Evolutionary conservation across 2,329 filamentous ascomycete species (phyloP).

Genomic region (Mariannaea sp.): DNA sequence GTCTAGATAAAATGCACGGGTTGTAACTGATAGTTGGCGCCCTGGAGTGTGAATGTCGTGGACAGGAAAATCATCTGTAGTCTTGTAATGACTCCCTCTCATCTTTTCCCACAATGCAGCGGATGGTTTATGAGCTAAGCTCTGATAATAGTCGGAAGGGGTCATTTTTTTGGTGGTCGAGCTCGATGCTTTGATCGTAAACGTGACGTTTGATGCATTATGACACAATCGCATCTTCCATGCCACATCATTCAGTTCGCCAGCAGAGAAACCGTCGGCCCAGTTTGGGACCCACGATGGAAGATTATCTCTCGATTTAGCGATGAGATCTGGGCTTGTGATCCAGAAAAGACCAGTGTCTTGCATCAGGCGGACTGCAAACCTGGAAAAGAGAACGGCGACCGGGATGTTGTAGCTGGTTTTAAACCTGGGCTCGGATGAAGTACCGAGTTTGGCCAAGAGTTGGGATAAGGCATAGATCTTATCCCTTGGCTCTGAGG

Average conservation of each 20-base stretch:
- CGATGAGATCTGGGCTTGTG: constrained; percentile 22
- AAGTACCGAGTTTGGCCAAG: constrained; percentile 19
- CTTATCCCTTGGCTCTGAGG: constrained; percentile 29
- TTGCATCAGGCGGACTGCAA: constrained; percentile 20
- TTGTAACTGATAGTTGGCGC: neutral
- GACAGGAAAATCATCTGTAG: neutral
- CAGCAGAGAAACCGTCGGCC: constrained; percentile 20
- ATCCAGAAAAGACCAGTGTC: constrained; percentile 31
- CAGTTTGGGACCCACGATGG: constrained; percentile 33
- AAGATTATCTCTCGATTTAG: constrained; percentile 26
- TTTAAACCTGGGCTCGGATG: neutral
- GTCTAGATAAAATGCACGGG: constrained; percentile 13
- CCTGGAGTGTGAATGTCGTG: neutral
- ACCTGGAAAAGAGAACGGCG: constrained; percentile 16
- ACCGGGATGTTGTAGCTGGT: constrained; percentile 18
- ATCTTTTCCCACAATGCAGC: neutral
- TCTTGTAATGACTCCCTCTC: neutral
- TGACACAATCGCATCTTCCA: constrained; percentile 31
- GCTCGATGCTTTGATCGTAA: neutral
- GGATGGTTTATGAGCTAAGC: neutral
- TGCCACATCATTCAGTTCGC: constrained; percentile 5
- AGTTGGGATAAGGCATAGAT: constrained; percentile 22
- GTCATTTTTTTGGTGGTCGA: neutral
- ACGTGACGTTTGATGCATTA: constrained; percentile 16
- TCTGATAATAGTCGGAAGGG: constrained; percentile 16